phyloP scores from a whole-genome alignment of 1,284 basidiomycete species.

The Cutaneotrichosporon sp. region DNA sequence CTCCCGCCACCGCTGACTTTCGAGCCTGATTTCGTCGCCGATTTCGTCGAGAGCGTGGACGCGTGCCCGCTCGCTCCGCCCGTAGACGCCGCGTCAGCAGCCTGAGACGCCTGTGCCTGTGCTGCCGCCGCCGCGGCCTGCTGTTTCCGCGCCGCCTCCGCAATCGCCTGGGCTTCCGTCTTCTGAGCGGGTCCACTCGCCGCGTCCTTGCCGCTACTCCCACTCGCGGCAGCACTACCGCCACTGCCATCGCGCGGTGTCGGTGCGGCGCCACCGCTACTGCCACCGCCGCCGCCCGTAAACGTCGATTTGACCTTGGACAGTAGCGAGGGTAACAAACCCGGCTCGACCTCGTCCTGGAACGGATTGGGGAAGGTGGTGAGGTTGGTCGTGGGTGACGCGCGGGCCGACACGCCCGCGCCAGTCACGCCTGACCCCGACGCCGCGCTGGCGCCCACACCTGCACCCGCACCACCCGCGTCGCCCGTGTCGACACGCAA shows the following conservation, averaged over 20 bases:
- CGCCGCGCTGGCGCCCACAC: slow-evolving; percentile 1
- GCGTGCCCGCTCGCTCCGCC: too few relatives aligned
- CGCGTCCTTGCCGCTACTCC: slow-evolving; percentile 1
- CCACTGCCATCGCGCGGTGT: neutral
- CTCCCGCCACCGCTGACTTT: too few relatives aligned
- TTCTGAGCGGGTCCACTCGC: slow-evolving; percentile 4
- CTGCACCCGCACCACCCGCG: neutral
- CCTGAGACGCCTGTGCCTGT: neutral
- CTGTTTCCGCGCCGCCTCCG: slow-evolving; percentile 29
- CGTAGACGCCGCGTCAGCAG: neutral
- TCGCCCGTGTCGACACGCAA: slow-evolving; percentile 9
- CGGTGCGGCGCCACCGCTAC: neutral
- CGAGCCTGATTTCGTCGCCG: too few relatives aligned
- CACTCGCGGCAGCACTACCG: neutral
- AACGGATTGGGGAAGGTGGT: slow-evolving; percentile 47
- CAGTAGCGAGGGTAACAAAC: slow-evolving; percentile 42
- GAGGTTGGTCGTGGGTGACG: slow-evolving; percentile 30
- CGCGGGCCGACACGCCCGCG: neutral
- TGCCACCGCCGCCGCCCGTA: slow-evolving; percentile 17
- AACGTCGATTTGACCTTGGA: slow-evolving; percentile 47
- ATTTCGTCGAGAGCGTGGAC: too few relatives aligned
- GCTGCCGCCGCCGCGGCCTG: neutral
- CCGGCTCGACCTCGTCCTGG: slow-evolving; percentile 46
- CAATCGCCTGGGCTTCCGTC: slow-evolving; percentile 42
- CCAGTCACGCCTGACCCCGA: too few relatives aligned